Evolutionary conservation across 306 rosid genomes (phyloP).

Genomic region (apple (Malus domestica)): DNA sequence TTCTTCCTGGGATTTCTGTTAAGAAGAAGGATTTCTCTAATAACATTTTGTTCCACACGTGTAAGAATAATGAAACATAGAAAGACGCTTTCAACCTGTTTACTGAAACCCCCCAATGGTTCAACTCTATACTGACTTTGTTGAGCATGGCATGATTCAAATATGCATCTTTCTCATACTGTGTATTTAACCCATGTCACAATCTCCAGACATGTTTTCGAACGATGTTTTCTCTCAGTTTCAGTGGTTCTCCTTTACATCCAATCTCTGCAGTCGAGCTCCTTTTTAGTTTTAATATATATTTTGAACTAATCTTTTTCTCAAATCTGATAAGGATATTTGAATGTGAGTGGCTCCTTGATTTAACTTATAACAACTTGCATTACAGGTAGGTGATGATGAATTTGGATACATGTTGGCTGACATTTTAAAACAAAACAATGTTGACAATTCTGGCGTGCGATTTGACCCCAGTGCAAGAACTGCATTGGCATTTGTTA

Average conservation of each 20-base stretch:
- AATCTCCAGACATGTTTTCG: not conserved
- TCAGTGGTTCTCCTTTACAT: not conserved
- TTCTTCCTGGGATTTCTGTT: not conserved
- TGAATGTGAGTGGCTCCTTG: not conserved
- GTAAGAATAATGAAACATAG: not conserved
- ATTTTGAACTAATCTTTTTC: not conserved
- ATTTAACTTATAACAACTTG: not conserved
- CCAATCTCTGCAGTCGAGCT: not conserved
- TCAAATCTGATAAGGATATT: not conserved
- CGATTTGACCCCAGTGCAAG: constrained; percentile 74
- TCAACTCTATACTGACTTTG: not conserved
- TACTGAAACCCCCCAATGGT: not conserved
- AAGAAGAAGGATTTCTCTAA: not conserved
- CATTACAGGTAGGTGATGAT: constrained; percentile 79
- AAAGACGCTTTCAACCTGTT: not conserved
- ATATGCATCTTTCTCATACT: not conserved
- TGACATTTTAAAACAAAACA: constrained; percentile 58
- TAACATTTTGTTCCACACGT: not conserved
- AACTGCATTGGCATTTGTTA: constrained; percentile 84
- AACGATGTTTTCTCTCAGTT: not conserved
- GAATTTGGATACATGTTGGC: constrained; percentile 79
- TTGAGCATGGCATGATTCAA: not conserved
- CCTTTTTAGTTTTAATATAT: not conserved
- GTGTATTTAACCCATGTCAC: not conserved
- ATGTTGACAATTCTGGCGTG: constrained; percentile 64